A percentile compares a stretch with the other conserved stretches of the same genome.
Conservation (phyloP, 2,329 filamentous ascomycete species). For the Neofusicoccum cordaticola region DNA sequence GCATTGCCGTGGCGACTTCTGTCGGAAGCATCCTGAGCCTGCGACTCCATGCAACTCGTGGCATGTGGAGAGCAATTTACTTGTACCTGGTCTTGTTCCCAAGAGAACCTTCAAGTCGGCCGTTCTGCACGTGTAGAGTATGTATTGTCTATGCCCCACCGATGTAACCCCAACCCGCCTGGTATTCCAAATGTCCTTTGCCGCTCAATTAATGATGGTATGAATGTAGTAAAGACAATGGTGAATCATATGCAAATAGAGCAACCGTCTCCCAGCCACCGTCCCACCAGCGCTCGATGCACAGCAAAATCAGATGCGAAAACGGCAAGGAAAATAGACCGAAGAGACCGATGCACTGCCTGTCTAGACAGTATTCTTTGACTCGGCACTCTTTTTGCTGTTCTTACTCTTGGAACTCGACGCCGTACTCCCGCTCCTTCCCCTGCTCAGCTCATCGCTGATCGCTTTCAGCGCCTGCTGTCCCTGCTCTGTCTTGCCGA, state of each 20-base stretch:
- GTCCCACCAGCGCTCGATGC: not conserved
- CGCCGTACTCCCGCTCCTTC: constrained; percentile 21
- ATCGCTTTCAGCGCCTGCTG: constrained; percentile 31
- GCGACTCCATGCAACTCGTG: not conserved
- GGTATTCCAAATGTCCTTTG: not conserved
- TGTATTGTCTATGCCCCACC: not conserved
- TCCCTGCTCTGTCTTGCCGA: constrained; percentile 42
- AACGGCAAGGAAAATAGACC: not conserved
- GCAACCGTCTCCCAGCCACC: not conserved
- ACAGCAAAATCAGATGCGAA: not conserved
- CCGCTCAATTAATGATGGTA: not conserved
- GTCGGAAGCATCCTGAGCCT: not conserved
- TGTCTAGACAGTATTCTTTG: not conserved
- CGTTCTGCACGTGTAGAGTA: not conserved
- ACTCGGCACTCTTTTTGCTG: not conserved
- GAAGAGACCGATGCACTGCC: not conserved
- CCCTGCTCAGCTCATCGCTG: constrained; percentile 29
- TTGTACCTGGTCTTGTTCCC: not conserved
- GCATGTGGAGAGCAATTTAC: not conserved
- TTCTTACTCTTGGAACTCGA: constrained; percentile 13
- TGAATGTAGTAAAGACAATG: not conserved
- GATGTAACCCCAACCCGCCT: not conserved
- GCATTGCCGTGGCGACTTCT: not conserved
- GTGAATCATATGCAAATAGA: not conserved
- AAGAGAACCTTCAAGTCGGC: not conserved